These are phyloP conservation scores for Solanum ossicruentum DNA, from an alignment of 257 asterid species.

Conservation along the genomic window DNA sequence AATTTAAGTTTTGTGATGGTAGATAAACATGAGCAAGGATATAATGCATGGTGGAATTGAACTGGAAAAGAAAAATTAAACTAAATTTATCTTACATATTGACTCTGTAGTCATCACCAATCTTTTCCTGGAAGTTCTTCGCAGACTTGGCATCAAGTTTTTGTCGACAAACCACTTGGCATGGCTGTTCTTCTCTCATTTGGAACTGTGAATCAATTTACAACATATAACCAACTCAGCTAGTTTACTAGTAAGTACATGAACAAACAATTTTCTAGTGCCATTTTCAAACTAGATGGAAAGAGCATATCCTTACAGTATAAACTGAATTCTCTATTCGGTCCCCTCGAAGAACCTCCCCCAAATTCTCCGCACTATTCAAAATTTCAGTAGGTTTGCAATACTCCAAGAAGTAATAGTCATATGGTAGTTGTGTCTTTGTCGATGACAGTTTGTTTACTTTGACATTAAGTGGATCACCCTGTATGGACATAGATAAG, in stretches of 20 bases:
- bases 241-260: neutral
- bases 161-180: slow-evolving; percentile 61
- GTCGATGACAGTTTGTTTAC: slow-evolving; percentile 89
- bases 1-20: neutral
- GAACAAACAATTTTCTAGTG: neutral
- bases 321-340: slow-evolving; percentile 79
- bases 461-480: slow-evolving; percentile 68
- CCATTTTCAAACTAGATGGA: neutral
- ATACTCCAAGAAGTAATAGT: slow-evolving; percentile 67
- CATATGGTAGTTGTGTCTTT: slow-evolving; percentile 89
- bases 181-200: slow-evolving; percentile 64
- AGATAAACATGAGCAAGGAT: neutral
- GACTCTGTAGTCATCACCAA: slow-evolving; percentile 72
- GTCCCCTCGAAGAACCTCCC: slow-evolving; percentile 93
- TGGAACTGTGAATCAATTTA: slow-evolving; percentile 30
- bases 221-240: neutral
- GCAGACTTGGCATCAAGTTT: slow-evolving; percentile 54
- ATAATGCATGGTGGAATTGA: neutral
- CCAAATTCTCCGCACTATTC: slow-evolving; percentile 70
- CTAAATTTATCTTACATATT: slow-evolving; percentile 42
- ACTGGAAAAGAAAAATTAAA: neutral
- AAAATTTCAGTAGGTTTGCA: slow-evolving; percentile 58
- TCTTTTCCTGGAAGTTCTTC: slow-evolving; percentile 77
- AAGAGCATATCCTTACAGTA: slow-evolving; percentile 29
- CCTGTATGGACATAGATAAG: slow-evolving; percentile 27